Percentiles rank a stretch among this genome's conserved stretches.
These are phyloP conservation scores for Entamoeba dispar DNA, from an alignment of 208 protist genomes.

Conservation along the genomic window DNA sequence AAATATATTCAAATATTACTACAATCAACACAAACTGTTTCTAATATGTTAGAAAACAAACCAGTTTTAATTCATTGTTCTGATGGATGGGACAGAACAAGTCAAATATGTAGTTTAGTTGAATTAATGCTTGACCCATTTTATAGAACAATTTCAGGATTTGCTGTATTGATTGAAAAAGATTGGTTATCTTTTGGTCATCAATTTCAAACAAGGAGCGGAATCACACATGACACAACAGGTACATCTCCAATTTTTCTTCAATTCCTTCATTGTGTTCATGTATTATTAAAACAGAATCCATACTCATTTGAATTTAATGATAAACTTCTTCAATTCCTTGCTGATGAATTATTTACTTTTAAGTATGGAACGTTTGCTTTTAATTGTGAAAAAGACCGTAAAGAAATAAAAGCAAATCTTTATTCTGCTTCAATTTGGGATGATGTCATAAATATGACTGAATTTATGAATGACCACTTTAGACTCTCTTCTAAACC, in stretches of 20 bases:
- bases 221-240: neutral
- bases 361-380: too few relatives aligned
- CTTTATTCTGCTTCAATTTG: too few relatives aligned
- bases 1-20: conserved; percentile 28
- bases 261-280: neutral
- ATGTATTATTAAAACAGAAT: neutral
- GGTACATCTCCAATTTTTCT: neutral
- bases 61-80: conserved; percentile 41
- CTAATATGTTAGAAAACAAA: neutral
- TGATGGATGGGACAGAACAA: conserved; percentile 80
- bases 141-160: conserved; percentile 60
- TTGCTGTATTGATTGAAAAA: conserved; percentile 61
- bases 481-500: too few relatives aligned
- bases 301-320: neutral
- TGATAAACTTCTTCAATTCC: neutral
- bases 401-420: too few relatives aligned
- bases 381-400: too few relatives aligned
- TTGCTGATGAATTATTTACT: neutral
- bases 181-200: conserved; percentile 75
- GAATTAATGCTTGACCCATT: conserved; percentile 67
- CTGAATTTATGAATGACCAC: too few relatives aligned
- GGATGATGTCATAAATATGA: too few relatives aligned
- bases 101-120: conserved; percentile 53
- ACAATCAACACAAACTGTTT: neutral
- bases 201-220: conserved; percentile 46